These are phyloP conservation scores for Gaeumannomyces sp. DNA, from an alignment of 2,329 filamentous ascomycete species.

Conservation along the genomic window DNA sequence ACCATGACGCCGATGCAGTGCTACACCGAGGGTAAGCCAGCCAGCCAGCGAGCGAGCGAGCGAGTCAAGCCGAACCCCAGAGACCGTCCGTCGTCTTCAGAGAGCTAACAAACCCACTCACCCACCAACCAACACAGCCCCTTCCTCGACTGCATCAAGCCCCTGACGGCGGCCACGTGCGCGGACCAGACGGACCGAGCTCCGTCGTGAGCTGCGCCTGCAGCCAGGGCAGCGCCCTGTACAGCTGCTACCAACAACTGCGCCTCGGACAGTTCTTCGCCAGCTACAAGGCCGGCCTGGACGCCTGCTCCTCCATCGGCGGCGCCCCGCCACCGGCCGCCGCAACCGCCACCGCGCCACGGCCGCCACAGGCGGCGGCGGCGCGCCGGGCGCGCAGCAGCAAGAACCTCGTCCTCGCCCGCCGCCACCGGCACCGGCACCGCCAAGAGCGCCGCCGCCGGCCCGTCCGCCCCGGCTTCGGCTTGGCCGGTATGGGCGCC, in stretches of 20 bases:
- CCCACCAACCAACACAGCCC: neutral
- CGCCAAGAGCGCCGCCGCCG: neutral
- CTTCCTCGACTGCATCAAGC: constrained; percentile 3
- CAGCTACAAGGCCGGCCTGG: constrained; percentile 3
- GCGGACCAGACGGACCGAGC: neutral
- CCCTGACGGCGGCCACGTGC: neutral
- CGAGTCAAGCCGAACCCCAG: no score
- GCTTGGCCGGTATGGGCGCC: neutral
- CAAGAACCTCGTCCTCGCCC: neutral
- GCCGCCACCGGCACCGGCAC: neutral
- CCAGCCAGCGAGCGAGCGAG: no score
- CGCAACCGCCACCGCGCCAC: neutral
- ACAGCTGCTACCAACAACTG: constrained; percentile 4
- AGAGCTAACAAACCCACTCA: neutral
- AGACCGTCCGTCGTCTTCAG: no score
- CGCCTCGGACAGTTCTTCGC: constrained; percentile 4
- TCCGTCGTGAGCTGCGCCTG: neutral
- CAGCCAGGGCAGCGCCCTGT: neutral
- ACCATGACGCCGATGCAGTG: neutral
- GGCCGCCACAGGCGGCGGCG: no score
- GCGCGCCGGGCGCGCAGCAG: neutral
- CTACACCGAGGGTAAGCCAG: constrained; percentile 3
- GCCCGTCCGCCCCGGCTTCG: neutral
- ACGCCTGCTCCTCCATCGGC: constrained; percentile 1
- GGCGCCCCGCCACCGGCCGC: neutral